Conservation (phyloP, 345 rosid species). For the Melastoma malabathricum region DNA sequence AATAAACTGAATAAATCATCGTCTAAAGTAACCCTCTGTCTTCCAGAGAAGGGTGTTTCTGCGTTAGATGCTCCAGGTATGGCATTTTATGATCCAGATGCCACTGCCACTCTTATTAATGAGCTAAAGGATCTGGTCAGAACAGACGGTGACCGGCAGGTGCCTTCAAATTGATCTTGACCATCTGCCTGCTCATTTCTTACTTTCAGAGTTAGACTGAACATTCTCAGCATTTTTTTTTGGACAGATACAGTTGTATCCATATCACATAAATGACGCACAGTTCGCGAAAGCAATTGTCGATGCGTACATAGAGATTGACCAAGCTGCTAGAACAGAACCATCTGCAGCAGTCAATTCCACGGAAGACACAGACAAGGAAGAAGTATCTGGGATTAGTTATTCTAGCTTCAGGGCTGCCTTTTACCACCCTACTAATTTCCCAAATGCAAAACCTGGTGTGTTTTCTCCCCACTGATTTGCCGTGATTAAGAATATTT, state of each 20-base stretch:
- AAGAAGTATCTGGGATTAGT: constrained; percentile 9
- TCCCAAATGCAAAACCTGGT: constrained; percentile 87
- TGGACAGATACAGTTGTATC: constrained; percentile 43
- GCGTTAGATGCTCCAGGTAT: constrained; percentile 67
- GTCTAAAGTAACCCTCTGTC: constrained; percentile 49
- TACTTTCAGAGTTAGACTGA: no score
- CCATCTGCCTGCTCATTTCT: no score
- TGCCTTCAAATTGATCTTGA: constrained; percentile 4
- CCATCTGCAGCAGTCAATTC: constrained; percentile 14
- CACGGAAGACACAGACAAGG: constrained; percentile 17
- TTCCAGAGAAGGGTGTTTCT: constrained; percentile 73
- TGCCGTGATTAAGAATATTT: no score
- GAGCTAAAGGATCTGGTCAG: constrained; percentile 52
- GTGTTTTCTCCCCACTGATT: constrained; percentile 4
- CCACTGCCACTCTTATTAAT: constrained; percentile 40
- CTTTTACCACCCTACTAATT: constrained; percentile 49
- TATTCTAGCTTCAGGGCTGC: constrained; percentile 23
- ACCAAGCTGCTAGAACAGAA: constrained; percentile 16
- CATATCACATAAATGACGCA: constrained; percentile 69
- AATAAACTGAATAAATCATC: constrained; percentile 62
- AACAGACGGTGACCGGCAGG: constrained; percentile 52
- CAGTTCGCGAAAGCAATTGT: constrained; percentile 76
- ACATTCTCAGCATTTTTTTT: background rate
- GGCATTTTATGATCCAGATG: constrained; percentile 79
- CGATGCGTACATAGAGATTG: constrained; percentile 57